Percentiles rank a stretch among this genome's conserved stretches.
Conservation (phyloP, 768 basidiomycete species). For the Lactarius psammicola region DNA sequence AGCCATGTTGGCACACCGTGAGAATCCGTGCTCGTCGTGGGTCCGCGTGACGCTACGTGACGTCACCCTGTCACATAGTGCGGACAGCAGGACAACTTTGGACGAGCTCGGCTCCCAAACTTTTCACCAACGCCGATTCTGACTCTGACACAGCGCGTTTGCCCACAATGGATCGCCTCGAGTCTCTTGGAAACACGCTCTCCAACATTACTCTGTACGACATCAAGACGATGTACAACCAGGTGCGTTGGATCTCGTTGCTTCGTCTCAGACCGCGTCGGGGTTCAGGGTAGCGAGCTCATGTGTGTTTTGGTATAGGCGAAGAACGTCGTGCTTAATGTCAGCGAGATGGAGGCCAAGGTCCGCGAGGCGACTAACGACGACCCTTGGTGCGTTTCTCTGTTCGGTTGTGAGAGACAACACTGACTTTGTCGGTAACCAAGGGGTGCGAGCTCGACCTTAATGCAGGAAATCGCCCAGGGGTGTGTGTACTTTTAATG, state of each 20-base stretch:
- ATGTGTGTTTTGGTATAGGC: conserved; percentile 50
- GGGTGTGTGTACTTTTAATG: conserved; percentile 56
- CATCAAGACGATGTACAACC: conserved; percentile 91
- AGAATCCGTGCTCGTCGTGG: too few species aligned
- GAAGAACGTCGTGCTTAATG: conserved; percentile 93
- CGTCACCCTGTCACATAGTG: not conserved
- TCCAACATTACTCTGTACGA: conserved; percentile 90
- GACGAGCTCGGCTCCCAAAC: not conserved
- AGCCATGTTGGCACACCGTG: too few species aligned
- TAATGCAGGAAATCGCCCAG: conserved; percentile 99
- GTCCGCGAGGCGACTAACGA: conserved; percentile 97
- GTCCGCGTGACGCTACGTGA: not conserved
- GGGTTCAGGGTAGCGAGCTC: not conserved
- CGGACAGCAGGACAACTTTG: too few species aligned
- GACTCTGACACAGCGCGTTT: not conserved
- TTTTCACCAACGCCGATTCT: not conserved
- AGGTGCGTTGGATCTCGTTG: conserved; percentile 51
- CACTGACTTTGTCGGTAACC: conserved; percentile 11
- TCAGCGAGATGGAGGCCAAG: conserved; percentile 96
- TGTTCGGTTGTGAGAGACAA: not conserved
- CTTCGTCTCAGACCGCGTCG: not conserved
- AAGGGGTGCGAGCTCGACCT: conserved; percentile 95
- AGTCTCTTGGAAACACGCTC: conserved; percentile 68
- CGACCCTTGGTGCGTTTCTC: conserved; percentile 84
- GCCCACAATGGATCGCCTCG: conserved; percentile 72